A percentile compares a stretch with the other conserved stretches of the same genome.
These are phyloP conservation scores for bread wheat (Triticum aestivum) DNA, from an alignment of 176 grass and related monocot genomes.

Conservation along the genomic window DNA sequence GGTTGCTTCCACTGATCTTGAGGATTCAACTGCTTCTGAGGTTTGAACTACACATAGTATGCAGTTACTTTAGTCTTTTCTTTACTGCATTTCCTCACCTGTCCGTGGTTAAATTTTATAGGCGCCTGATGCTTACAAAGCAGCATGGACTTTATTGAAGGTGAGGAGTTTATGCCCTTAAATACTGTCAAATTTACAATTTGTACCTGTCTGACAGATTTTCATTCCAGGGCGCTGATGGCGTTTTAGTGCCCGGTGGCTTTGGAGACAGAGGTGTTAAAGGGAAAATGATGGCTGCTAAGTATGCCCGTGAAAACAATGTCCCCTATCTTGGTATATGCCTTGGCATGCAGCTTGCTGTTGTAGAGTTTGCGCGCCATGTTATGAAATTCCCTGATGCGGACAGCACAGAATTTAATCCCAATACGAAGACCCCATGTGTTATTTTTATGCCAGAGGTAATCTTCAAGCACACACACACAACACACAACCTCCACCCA, in stretches of 20 bases:
- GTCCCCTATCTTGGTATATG: conserved; percentile 86
- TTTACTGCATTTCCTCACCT: conserved; percentile 13
- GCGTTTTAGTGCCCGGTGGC: conserved; percentile 77
- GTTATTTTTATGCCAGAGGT: conserved; percentile 54
- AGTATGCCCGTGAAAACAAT: conserved; percentile 78
- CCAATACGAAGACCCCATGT: conserved; percentile 7
- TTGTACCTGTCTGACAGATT: conserved; percentile 26
- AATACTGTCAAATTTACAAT: background rate
- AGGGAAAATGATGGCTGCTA: conserved; percentile 76
- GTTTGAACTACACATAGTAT: conserved; percentile 24
- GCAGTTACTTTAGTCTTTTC: background rate
- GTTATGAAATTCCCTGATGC: conserved; percentile 49
- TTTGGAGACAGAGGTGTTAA: conserved; percentile 84
- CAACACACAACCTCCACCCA: background rate
- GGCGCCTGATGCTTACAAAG: conserved; percentile 54
- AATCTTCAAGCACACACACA: conserved; percentile 11
- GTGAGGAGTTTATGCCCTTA: conserved; percentile 15
- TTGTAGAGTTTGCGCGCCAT: conserved; percentile 71
- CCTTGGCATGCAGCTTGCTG: conserved; percentile 87
- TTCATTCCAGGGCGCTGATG: conserved; percentile 54
- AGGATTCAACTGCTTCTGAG: conserved; percentile 59
- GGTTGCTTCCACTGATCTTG: conserved; percentile 63
- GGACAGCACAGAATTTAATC: conserved; percentile 1
- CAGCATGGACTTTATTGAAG: conserved; percentile 62
- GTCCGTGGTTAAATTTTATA: conserved; percentile 31